Percentiles rank a stretch among this genome's conserved stretches.
Evolutionary conservation across 345 rosid species (phyloP).

Genomic region (Eucalyptus polyanthemos): DNA sequence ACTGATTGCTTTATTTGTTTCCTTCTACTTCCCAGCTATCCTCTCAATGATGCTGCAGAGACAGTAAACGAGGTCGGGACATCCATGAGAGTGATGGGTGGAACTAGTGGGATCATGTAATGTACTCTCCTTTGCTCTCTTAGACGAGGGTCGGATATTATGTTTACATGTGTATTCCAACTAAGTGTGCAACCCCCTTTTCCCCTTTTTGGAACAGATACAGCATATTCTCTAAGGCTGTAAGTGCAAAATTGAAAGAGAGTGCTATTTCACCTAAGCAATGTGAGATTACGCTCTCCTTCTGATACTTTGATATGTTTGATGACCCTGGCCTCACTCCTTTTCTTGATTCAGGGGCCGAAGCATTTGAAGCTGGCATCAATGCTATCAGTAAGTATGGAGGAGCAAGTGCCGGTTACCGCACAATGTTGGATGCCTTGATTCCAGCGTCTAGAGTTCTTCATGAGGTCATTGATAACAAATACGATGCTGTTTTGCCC

Average conservation of each 20-base stretch:
- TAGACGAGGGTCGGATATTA: background rate
- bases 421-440: conserved; percentile 84
- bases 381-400: conserved; percentile 86
- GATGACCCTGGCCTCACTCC: background rate
- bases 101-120: conserved; percentile 95
- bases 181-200: background rate
- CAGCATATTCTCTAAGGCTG: conserved; percentile 72
- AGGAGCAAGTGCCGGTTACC: conserved; percentile 81
- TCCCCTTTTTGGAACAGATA: conserved; percentile 29
- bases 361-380: conserved; percentile 73
- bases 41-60: conserved; percentile 83
- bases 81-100: conserved; percentile 60
- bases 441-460: conserved; percentile 84
- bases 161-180: background rate
- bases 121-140: background rate
- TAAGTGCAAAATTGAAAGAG: conserved; percentile 60
- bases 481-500: background rate
- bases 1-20: background rate
- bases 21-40: conserved; percentile 52
- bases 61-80: conserved; percentile 83
- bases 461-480: conserved; percentile 43
- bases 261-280: conserved; percentile 39
- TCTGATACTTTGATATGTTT: background rate
- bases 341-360: conserved; percentile 56
- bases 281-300: conserved; percentile 39